A percentile compares a stretch with the other conserved stretches of the same genome.
phyloP scores from a whole-genome alignment of 768 basidiomycete genomes.

The Suillus placidus region DNA sequence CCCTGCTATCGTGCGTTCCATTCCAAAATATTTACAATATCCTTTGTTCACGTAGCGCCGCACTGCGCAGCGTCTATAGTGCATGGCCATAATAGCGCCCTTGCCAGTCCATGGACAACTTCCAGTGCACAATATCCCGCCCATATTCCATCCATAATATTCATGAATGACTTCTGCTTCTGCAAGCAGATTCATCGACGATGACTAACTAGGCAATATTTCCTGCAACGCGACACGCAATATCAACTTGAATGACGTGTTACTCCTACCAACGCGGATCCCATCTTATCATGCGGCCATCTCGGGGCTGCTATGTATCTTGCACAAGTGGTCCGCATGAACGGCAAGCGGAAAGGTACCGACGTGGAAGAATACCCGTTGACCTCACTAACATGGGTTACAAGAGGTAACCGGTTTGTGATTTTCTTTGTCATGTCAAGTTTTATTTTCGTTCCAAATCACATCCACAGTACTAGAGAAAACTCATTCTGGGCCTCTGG shows the following conservation, averaged over 20 bases:
- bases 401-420: background rate
- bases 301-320: background rate
- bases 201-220: background rate
- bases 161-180: background rate
- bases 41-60: slow-evolving; percentile 5
- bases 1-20: background rate
- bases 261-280: background rate
- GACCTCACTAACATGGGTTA: background rate
- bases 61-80: background rate
- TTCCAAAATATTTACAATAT: background rate
- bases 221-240: background rate
- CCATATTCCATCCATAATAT: background rate
- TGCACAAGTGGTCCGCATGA: background rate
- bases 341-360: background rate
- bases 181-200: background rate
- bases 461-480: background rate
- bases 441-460: background rate
- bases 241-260: background rate
- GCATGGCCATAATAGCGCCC: background rate
- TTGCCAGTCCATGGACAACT: background rate
- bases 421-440: background rate
- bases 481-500: background rate
- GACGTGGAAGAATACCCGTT: background rate
- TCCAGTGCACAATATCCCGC: background rate
- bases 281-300: slow-evolving; percentile 2